phyloP scores from a whole-genome alignment of 345 rosid genomes.

The Eucalyptus paniculata region DNA sequence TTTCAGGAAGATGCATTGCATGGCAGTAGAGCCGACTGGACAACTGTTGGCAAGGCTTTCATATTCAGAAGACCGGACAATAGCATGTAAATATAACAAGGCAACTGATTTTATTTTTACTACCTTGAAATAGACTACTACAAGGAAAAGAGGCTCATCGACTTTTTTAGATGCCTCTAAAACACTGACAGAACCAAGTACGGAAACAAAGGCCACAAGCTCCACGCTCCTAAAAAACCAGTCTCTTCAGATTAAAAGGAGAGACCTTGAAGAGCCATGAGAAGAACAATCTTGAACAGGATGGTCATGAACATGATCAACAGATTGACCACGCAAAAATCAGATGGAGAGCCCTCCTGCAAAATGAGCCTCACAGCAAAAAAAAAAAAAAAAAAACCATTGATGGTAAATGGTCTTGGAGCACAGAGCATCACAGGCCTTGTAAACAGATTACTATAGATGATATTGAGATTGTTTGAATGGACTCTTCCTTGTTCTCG shows the following conservation, averaged over 20 bases:
- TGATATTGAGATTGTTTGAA: neutral
- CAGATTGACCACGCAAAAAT: neutral
- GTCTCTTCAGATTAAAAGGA: neutral
- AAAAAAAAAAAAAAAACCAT: neutral
- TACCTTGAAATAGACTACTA: neutral
- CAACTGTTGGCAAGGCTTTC: neutral
- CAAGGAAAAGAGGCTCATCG: conserved; percentile 6
- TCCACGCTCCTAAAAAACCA: conserved; percentile 5
- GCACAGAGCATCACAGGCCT: conserved; percentile 11
- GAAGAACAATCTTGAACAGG: conserved; percentile 20
- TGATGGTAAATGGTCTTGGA: conserved; percentile 3
- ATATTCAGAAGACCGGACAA: neutral
- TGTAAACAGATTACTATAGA: neutral
- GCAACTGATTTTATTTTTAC: neutral
- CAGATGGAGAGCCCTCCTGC: conserved; percentile 14
- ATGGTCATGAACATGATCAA: conserved; percentile 15
- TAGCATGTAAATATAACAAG: neutral
- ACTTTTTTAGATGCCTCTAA: conserved; percentile 5
- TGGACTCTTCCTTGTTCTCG: neutral
- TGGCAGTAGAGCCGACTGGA: neutral
- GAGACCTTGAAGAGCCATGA: neutral
- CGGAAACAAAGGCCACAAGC: conserved; percentile 10
- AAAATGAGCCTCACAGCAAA: conserved; percentile 29
- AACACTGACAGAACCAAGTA: neutral
- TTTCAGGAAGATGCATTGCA: neutral